Evolutionary conservation across 805 yeast species (phyloP).

Genomic region (Metschnikowia sp.): DNA sequence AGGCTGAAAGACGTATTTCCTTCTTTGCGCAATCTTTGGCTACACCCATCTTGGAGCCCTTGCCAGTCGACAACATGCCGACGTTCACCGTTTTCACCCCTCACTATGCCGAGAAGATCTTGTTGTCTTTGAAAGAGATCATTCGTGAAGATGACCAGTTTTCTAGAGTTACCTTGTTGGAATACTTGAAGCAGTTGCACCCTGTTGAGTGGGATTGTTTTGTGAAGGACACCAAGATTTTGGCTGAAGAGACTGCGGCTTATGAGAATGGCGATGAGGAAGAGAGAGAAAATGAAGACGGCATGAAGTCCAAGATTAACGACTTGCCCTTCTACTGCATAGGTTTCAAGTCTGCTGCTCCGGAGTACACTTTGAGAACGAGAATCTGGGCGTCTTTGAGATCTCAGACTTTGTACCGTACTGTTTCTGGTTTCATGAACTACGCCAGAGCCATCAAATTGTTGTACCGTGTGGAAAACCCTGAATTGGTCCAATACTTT

Average conservation of each 20-base stretch:
- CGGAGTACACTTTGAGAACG: conserved; percentile 45
- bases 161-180: conserved; percentile 52
- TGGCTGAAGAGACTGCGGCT: conserved; percentile 69
- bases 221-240: conserved; percentile 52
- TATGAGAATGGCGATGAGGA: conserved; percentile 54
- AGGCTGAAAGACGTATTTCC: conserved; percentile 98
- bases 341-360: conserved; percentile 47
- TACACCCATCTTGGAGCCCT: conserved; percentile 97
- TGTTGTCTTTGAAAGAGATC: conserved; percentile 71
- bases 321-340: conserved; percentile 46
- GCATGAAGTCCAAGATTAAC: conserved; percentile 74
- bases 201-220: conserved; percentile 57
- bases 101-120: conserved; percentile 80
- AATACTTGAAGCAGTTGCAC: conserved; percentile 53
- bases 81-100: conserved; percentile 92
- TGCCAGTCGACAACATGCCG: conserved; percentile 99
- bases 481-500: conserved; percentile 85
- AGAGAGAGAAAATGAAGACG: conserved; percentile 51
- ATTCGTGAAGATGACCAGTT: conserved; percentile 69
- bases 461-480: conserved; percentile 46
- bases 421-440: conserved; percentile 47
- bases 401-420: conserved; percentile 46
- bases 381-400: conserved; percentile 48
- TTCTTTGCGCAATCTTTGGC: conserved; percentile 99
- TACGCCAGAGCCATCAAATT: conserved; percentile 46